phyloP scores from a whole-genome alignment of 805 yeast species.

The Candida easanensis region DNA sequence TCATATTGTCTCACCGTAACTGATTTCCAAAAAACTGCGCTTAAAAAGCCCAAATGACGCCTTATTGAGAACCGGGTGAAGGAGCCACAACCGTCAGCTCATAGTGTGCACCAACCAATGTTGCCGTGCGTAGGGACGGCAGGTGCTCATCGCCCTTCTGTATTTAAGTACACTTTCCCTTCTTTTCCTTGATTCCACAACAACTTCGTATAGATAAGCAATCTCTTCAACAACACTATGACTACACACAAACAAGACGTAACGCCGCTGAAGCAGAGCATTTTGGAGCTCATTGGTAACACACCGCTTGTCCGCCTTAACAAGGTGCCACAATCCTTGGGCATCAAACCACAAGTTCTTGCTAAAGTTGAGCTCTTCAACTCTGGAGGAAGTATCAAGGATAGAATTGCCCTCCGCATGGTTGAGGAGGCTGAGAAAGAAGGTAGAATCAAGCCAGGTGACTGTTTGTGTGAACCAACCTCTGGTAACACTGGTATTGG shows the following conservation, averaged over 20 bases:
- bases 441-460: conserved; percentile 83
- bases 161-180: neutral
- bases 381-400: conserved; percentile 89
- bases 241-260: conserved; percentile 1
- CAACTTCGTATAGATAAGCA: neutral
- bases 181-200: neutral
- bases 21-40: too few species aligned
- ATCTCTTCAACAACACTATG: neutral
- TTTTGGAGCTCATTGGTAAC: conserved; percentile 78
- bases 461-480: conserved; percentile 86
- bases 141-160: neutral
- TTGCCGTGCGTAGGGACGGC: conserved; percentile 18
- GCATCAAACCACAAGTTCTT: conserved; percentile 66
- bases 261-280: conserved; percentile 24
- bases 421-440: conserved; percentile 77
- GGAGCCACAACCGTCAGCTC: too few species aligned
- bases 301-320: conserved; percentile 77
- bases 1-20: too few species aligned
- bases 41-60: too few species aligned
- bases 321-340: conserved; percentile 71
- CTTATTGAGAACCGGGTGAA: too few species aligned
- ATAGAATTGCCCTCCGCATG: conserved; percentile 85
- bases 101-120: neutral
- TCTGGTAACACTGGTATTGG: conserved; percentile 94
- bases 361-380: conserved; percentile 83